Conservation (phyloP, 73 alveolate species). For the Stentor coeruleus region DNA sequence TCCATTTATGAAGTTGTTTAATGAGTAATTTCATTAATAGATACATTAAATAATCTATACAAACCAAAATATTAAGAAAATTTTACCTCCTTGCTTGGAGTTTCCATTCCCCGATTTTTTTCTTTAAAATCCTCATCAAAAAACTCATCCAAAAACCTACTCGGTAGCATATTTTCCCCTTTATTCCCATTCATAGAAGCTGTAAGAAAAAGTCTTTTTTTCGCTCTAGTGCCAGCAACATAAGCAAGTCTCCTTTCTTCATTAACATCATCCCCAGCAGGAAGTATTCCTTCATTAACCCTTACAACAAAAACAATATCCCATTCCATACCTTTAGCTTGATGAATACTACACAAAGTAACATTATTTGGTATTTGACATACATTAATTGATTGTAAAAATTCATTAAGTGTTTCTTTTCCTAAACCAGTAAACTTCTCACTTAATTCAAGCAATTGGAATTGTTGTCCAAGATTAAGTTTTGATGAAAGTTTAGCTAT, state of each 20-base stretch:
- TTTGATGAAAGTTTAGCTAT: neutral
- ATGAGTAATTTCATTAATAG: no score
- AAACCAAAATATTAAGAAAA: no score
- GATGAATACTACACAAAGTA: neutral
- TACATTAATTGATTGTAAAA: neutral
- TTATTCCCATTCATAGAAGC: neutral
- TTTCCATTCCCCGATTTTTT: no score
- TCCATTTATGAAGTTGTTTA: no score
- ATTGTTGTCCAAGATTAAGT: neutral
- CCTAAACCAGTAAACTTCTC: neutral
- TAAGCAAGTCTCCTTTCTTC: constrained; percentile 79
- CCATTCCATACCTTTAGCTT: constrained; percentile 15
- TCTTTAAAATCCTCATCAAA: neutral
- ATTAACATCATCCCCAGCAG: constrained; percentile 30
- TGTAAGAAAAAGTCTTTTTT: constrained; percentile 27
- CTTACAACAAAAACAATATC: constrained; percentile 2
- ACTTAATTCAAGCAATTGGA: neutral
- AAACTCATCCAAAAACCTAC: constrained; percentile 14
- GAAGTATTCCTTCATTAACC: neutral
- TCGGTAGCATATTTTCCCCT: neutral
- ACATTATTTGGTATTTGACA: neutral
- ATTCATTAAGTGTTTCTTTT: neutral
- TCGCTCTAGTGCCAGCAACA: constrained; percentile 76
- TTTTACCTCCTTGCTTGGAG: no score
- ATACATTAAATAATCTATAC: no score